Base-by-base conservation (phyloP, 805 yeast genomes). In the Candida odintsovae region DNA sequence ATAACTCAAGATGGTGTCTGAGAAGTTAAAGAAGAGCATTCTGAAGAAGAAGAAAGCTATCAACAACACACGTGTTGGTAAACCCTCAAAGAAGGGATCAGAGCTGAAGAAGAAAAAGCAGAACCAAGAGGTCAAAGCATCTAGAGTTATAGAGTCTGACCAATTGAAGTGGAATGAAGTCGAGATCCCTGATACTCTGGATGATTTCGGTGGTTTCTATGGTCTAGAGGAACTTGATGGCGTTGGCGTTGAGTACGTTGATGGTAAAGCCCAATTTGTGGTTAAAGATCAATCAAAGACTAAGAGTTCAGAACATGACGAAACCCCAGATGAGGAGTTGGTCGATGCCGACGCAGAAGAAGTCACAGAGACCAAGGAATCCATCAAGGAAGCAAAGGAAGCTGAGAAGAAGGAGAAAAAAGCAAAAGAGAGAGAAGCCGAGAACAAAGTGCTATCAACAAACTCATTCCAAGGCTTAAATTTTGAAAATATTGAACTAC, bases 141-240 rank as follows among this genome's bases (percentile, higher is more conserved):
- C 41, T 18, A 51, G 47, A 43, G 36, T 73, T 21, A 78, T 82
- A 15, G 69, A 68, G 21, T 75, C 77, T 3, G 74, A 74, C 51
- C 71, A 72, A 18, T 66, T 86, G 51, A 68, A 71, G 9, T 92
- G 99, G 99, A 86, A 84, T 53, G 62, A 82, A 3, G 95, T 90
- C 8, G 85, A 82, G 2, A 76, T 90, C 44, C 92, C 95, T 5
- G 92, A 87, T 52, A 82, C 88, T 22, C 66, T 87, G 42, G 96
- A 82, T 50, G 96, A 89, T 64, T 87, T 85, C 59, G 90, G 86
- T 53, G 97, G 97, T 0, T 84, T 90, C 57, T 89, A 82, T 62
- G 99, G 97, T 0, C 69, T 94, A 31, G 99, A 92, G 63, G 98
- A 92, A 62, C 75, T 94, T 43, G 97, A 89, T 47, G 97, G 97